Percentiles rank a stretch among this genome's conserved stretches.
Conservation (phyloP, 305 asterid species). For the Ajuga reptans region DNA sequence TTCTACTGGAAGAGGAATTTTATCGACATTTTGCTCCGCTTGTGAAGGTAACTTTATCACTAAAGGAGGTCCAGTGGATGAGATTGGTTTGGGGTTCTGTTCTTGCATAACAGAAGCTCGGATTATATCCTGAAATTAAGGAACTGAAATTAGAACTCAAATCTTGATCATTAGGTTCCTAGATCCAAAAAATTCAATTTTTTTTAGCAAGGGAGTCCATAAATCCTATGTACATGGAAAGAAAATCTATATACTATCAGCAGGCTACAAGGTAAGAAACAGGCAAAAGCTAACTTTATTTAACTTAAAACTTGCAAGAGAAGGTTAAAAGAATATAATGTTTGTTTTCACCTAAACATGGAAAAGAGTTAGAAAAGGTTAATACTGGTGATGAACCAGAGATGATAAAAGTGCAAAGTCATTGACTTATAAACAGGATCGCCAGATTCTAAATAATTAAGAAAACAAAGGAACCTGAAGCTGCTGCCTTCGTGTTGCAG, state of each 20-base stretch:
- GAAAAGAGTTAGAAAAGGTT: background rate
- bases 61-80: slow-evolving; percentile 49
- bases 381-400: background rate
- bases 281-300: background rate
- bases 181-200: background rate
- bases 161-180: background rate
- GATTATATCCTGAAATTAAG: slow-evolving; percentile 63
- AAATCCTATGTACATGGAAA: background rate
- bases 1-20: slow-evolving; percentile 31
- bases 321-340: background rate
- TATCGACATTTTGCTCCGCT: slow-evolving; percentile 34
- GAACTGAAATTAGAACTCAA: slow-evolving; percentile 13
- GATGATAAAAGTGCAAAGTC: background rate
- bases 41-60: slow-evolving; percentile 65
- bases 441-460: background rate
- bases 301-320: background rate
- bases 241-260: background rate
- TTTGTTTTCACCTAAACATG: background rate
- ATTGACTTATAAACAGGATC: background rate
- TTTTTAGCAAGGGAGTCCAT: slow-evolving; percentile 1
- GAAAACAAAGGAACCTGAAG: slow-evolving; percentile 62
- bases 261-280: background rate
- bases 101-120: slow-evolving; percentile 80
- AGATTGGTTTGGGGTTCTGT: slow-evolving; percentile 39
- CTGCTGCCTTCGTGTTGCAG: slow-evolving; percentile 62